These are phyloP conservation scores for Hymenoscyphus fructigenus DNA, from an alignment of 2,329 filamentous ascomycete genomes.

Conservation along the genomic window DNA sequence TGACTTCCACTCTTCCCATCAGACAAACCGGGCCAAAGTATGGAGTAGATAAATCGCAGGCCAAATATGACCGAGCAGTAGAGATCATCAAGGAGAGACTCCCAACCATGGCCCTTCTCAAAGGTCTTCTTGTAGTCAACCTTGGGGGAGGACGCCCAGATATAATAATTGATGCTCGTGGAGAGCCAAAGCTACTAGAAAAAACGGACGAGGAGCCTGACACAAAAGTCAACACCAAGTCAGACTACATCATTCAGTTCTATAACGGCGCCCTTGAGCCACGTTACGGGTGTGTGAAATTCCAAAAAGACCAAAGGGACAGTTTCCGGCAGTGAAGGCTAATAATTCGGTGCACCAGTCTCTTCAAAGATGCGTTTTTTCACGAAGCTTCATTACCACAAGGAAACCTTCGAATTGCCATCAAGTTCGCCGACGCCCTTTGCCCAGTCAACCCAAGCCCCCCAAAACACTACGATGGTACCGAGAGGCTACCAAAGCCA, in stretches of 20 bases:
- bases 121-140: not conserved
- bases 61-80: conserved; percentile 3
- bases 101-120: not conserved
- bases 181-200: not conserved
- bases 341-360: not conserved
- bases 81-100: conserved; percentile 6
- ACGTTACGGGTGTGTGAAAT: not conserved
- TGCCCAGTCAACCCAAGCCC: conserved; percentile 1
- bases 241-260: conserved; percentile 6
- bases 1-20: conserved; percentile 1
- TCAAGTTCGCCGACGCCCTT: conserved; percentile 1
- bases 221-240: conserved; percentile 1
- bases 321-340: not conserved
- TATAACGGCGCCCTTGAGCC: conserved; percentile 1
- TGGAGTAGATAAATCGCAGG: conserved; percentile 1
- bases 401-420: conserved; percentile 2
- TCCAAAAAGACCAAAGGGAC: not conserved
- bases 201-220: conserved; percentile 1
- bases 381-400: conserved; percentile 6
- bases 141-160: not conserved
- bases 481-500: conserved; percentile 3
- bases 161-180: not conserved
- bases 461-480: not conserved
- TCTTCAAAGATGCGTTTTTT: conserved; percentile 1
- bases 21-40: not conserved